Base-by-base conservation (phyloP, 306 rosid genomes). In the Notholithocarpus densiflorus region DNA sequence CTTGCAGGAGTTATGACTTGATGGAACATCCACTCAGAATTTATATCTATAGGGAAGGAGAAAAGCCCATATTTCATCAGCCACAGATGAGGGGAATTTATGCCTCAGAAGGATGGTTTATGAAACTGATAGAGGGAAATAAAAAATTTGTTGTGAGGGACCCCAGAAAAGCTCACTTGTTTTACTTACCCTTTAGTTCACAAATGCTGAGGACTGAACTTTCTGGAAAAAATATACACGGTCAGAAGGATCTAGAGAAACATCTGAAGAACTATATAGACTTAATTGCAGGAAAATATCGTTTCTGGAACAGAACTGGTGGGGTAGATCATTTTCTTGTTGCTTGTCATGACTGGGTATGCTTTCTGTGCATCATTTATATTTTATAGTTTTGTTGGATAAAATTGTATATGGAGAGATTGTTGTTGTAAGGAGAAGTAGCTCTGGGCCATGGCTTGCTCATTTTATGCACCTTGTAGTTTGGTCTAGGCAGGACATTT, bases 21-120 rank as follows among this genome's bases (percentile, higher is more conserved):
- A 94, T 92, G 97, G 92, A 92, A 76, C 89, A 74, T 59, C 85
- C 76, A 74, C 94, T 94, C 75, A 90, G 90, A 87, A 88, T 94
- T n/a, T 94, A 89, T 77, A 59, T 92, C 78, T 94, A 92, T 60
- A 88, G 71, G 75, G 98, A 92, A 78, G 98, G 98, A 69, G 89
- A 87, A 56, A 92, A 87, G 78, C 98, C 98, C 2, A 70, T 90
- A 79, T 94, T 90, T 78, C 98, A 94, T 84, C 91, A 88, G 85
- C 94, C 98, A n/a, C 76, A 57, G 80, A 83, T 87, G 92, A 88
- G 89, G 71, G 98, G 98, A 65, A 66, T 94, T 75, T 94, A 94
- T 82, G 98, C 98, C 64, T 90, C 98, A 3, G 97, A 94, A 77
- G 97, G 98, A 5, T 92, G 97, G 98, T 94, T 94, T 86, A 90